A percentile compares a stretch with the other conserved stretches of the same genome.
Conservation (phyloP, 257 asterid species). For the Rhazya stricta region DNA sequence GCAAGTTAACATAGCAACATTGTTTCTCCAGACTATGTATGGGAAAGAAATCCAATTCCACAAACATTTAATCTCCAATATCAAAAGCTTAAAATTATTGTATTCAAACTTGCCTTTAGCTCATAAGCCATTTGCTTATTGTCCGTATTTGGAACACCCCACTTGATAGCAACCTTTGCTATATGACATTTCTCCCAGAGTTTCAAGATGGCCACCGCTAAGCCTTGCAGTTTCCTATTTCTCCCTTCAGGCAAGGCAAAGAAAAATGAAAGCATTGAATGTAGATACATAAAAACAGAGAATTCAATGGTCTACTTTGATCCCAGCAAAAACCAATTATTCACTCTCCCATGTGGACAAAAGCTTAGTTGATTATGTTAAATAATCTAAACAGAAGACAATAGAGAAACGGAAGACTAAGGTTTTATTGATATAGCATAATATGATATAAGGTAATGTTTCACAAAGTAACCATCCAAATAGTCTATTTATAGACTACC, state of each 20-base stretch:
- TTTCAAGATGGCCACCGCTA: slow-evolving; percentile 76
- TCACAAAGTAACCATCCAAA: too few species aligned
- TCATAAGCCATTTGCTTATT: slow-evolving; percentile 87
- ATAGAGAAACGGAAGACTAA: too few species aligned
- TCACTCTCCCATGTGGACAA: background rate
- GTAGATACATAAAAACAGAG: slow-evolving; percentile 2
- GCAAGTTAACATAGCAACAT: background rate
- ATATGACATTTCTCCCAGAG: slow-evolving; percentile 94
- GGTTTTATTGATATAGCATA: too few species aligned
- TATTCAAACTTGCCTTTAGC: slow-evolving; percentile 65
- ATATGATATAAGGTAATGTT: too few species aligned
- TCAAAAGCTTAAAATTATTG: slow-evolving; percentile 13
- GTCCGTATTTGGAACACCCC: slow-evolving; percentile 85
- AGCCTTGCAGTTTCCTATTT: slow-evolving; percentile 76
- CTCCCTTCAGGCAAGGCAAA: slow-evolving; percentile 57
- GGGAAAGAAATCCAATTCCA: background rate
- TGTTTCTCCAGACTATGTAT: background rate
- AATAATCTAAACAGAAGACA: too few species aligned
- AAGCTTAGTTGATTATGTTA: background rate
- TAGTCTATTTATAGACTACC: too few species aligned
- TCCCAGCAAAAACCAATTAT: background rate
- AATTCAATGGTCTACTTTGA: background rate
- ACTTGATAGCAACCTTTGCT: slow-evolving; percentile 88
- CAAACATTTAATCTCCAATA: background rate
- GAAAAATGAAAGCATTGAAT: background rate